These are phyloP conservation scores for Asterionellopsis glacialis DNA, from an alignment of 108 stramenopile species.

Conservation along the genomic window DNA sequence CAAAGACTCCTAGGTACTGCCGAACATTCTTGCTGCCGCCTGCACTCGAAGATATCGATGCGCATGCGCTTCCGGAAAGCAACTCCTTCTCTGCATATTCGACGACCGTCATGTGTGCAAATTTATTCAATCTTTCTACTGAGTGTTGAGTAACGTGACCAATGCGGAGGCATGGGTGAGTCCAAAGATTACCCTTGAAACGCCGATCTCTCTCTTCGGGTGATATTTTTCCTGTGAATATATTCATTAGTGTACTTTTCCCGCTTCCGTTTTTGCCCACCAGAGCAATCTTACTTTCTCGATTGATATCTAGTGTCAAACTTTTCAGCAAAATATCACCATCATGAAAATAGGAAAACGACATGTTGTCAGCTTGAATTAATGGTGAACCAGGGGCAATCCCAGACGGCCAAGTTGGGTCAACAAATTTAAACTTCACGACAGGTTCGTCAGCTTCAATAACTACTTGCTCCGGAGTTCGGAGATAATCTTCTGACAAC, in stretches of 20 bases:
- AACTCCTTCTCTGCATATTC: constrained; percentile 52
- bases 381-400: constrained; percentile 15
- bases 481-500: constrained; percentile 26
- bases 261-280: constrained; percentile 88
- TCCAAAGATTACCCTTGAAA: constrained; percentile 39
- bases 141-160: constrained; percentile 82
- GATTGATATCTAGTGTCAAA: constrained; percentile 46
- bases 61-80: constrained; percentile 26
- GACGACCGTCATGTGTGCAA: constrained; percentile 61
- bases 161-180: constrained; percentile 67
- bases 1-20: constrained; percentile 86
- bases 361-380: constrained; percentile 39
- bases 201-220: constrained; percentile 52
- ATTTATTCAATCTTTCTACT: constrained; percentile 82
- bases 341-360: constrained; percentile 40
- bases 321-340: constrained; percentile 19
- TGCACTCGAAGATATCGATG: constrained; percentile 29
- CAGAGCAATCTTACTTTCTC: constrained; percentile 73
- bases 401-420: constrained; percentile 47
- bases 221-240: constrained; percentile 66
- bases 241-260: constrained; percentile 82
- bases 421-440: constrained; percentile 57
- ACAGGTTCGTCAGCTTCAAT: constrained; percentile 66
- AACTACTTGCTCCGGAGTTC: constrained; percentile 49
- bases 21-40: constrained; percentile 59